phyloP scores from a whole-genome alignment of 2,329 filamentous ascomycete species.

The Zalaria sp. region DNA sequence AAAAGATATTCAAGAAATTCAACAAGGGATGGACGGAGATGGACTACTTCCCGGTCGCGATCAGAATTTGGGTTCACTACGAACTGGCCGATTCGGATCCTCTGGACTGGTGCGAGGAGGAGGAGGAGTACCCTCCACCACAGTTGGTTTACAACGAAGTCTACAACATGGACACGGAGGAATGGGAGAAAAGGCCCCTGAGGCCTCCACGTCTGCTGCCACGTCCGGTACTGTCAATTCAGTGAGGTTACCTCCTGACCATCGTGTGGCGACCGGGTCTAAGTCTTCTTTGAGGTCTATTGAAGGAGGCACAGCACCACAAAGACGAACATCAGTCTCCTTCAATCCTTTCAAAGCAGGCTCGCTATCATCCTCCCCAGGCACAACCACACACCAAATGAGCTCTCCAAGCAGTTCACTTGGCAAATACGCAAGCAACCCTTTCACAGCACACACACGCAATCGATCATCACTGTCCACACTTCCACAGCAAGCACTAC shows the following conservation, averaged over 20 bases:
- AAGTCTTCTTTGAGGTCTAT: constrained; percentile 35
- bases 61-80: too few species aligned
- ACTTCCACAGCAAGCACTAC: constrained; percentile 59
- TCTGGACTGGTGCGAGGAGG: too few species aligned
- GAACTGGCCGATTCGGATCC: too few species aligned
- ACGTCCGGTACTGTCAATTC: too few species aligned
- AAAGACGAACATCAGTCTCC: constrained; percentile 67
- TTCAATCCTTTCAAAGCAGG: constrained; percentile 96
- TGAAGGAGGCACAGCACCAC: constrained; percentile 34
- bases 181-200: too few species aligned
- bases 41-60: too few species aligned
- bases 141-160: too few species aligned
- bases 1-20: too few species aligned
- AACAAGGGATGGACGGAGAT: too few species aligned
- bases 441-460: constrained; percentile 35
- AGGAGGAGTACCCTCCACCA: too few species aligned
- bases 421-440: constrained; percentile 19
- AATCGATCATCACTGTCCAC: constrained; percentile 61
- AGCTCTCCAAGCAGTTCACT: constrained; percentile 38
- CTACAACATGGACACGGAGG: too few species aligned
- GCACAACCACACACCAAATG: constrained; percentile 35
- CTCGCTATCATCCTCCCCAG: constrained; percentile 79
- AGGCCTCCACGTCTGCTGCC: too few species aligned
- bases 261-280: constrained; percentile 29
- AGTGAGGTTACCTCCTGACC: constrained; percentile 25